These are phyloP conservation scores for Trametes maxima DNA, from an alignment of 768 basidiomycete genomes.

Conservation along the genomic window DNA sequence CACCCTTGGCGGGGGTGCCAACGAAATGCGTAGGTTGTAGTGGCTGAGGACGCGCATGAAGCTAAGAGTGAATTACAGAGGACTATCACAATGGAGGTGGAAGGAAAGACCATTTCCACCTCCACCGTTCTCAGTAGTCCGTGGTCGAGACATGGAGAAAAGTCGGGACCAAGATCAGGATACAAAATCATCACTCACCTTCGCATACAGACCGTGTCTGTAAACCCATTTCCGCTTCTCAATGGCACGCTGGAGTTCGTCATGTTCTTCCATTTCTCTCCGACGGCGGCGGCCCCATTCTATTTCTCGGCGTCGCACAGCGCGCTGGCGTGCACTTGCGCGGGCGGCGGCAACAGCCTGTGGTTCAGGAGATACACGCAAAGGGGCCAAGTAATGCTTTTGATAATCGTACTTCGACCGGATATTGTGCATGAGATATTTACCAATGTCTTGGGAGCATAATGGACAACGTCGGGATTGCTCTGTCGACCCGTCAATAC, in stretches of 20 bases:
- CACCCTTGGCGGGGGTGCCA: no score
- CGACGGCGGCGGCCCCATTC: slow-evolving; percentile 59
- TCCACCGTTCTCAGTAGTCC: no score
- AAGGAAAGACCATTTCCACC: no score
- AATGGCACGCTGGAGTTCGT: slow-evolving; percentile 77
- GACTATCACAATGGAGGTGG: no score
- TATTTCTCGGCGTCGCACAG: slow-evolving; percentile 41
- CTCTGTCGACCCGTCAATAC: slow-evolving; percentile 40
- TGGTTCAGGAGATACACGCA: slow-evolving; percentile 53
- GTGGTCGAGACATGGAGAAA: no score
- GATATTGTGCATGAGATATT: slow-evolving; percentile 79
- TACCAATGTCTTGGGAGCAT: slow-evolving; percentile 66
- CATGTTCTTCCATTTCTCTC: slow-evolving; percentile 56
- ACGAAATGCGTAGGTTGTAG: no score
- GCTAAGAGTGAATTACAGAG: no score
- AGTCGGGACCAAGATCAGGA: slow-evolving; percentile 1
- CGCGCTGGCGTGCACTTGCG: slow-evolving; percentile 37
- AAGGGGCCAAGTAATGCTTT: slow-evolving; percentile 74
- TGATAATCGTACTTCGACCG: slow-evolving; percentile 80
- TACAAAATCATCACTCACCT: slow-evolving; percentile 51
- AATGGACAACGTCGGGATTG: slow-evolving; percentile 81
- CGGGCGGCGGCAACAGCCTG: slow-evolving; percentile 34
- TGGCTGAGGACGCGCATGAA: no score
- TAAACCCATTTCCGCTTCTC: slow-evolving; percentile 80
- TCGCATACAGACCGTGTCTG: slow-evolving; percentile 76